These are phyloP conservation scores for Suillus cothurnatus DNA, from an alignment of 768 basidiomycete genomes.

Conservation along the genomic window DNA sequence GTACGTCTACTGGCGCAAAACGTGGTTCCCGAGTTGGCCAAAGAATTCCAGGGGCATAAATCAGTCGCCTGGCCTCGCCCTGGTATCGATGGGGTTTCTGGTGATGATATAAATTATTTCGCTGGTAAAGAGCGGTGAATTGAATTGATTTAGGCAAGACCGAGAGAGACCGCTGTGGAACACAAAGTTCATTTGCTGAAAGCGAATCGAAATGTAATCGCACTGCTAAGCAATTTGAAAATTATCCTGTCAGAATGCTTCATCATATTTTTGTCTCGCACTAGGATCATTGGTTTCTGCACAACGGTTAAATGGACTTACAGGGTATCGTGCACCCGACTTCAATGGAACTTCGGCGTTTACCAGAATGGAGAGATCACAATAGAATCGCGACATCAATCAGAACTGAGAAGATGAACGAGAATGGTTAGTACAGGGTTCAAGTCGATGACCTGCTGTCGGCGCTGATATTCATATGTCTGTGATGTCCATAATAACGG, in stretches of 20 bases:
- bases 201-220: background rate
- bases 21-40: conserved; percentile 39
- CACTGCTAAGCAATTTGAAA: no score
- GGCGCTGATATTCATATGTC: background rate
- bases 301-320: background rate
- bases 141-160: conserved; percentile 25
- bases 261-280: background rate
- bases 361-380: background rate
- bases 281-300: background rate
- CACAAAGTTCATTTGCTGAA: conserved; percentile 46
- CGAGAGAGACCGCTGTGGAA: conserved; percentile 51
- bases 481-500: background rate
- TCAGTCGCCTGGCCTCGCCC: conserved; percentile 47
- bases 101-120: conserved; percentile 56
- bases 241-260: background rate
- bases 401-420: background rate
- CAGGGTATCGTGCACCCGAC: background rate
- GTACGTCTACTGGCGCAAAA: conserved; percentile 7
- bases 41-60: conserved; percentile 51
- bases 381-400: background rate
- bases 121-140: conserved; percentile 49
- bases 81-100: conserved; percentile 56
- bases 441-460: background rate
- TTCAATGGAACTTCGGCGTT: background rate
- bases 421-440: background rate